Evolutionary conservation across 805 yeast genomes (phyloP), one percentile per base, ranked within the genome.

Genomic region (Myxozyma neotropica): DNA sequence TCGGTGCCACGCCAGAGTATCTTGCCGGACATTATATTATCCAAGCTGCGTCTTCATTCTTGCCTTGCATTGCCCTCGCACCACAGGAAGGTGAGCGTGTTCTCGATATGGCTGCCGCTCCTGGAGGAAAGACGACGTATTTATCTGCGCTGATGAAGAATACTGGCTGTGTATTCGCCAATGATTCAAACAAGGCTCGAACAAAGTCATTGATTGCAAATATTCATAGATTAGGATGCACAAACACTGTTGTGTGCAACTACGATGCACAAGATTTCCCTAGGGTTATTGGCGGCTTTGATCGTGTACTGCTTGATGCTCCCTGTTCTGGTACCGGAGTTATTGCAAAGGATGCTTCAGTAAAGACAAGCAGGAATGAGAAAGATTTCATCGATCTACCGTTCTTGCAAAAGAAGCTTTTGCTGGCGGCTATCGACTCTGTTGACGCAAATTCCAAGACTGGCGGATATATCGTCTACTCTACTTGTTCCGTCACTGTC

Each of bases 321-420:
- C 99, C 99, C 67, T 94, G 99, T 77, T 91, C 99, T 5, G 99
- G 99, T 78, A 93, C 99, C 2, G 99, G 99, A 77, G 99, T 94
- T 68, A 94, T 94, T 72, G 94, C 96, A 61, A 94, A 94, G 78
- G 99, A 94, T 77, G 96, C 90, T 72, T 85, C 89, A 55, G 98
- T 94, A 63, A 94, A 94, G 76, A 86, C 88, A 13, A 86, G 88
- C 64, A 87, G 98, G 80, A 91, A 96, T 21, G 97, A 91, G 72
- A 91, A 91, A 75, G 99, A 94, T 75, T 94, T 93, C 76, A 86
- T 93, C 68, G 96, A 93, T 75, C 88, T 94, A 69, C 98, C 99
- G 57, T 97, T 93, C 74, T 80, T 94, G 69, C 99, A 94, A 73
- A 93, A 93, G 75, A 98, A 94, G 78, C 81, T 94, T 68, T 76